Conservation (phyloP, 2,329 filamentous ascomycete genomes). For the Calycina marina region DNA sequence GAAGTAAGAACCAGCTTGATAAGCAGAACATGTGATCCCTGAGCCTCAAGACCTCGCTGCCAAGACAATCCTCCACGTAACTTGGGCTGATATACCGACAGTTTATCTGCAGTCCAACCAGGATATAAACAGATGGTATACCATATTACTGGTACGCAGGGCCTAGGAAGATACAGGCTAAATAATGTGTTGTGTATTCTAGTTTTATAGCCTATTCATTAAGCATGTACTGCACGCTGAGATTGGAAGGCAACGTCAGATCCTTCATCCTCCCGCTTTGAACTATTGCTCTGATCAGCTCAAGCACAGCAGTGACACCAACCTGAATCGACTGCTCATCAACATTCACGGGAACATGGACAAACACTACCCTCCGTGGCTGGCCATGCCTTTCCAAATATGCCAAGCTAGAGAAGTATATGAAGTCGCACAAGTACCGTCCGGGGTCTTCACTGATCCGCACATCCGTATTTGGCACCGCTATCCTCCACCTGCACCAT, state of each 20-base stretch:
- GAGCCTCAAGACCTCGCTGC: too few species aligned
- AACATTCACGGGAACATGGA: slow-evolving; percentile 54
- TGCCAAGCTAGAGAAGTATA: slow-evolving; percentile 56
- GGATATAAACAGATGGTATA: too few species aligned
- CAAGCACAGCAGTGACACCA: slow-evolving; percentile 37
- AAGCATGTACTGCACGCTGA: neutral
- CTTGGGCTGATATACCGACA: too few species aligned
- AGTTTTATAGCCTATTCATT: too few species aligned
- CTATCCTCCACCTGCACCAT: slow-evolving; percentile 36
- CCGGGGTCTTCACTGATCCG: slow-evolving; percentile 57
- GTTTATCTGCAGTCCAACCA: too few species aligned
- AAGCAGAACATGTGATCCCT: too few species aligned
- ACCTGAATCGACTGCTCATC: slow-evolving; percentile 31
- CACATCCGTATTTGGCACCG: slow-evolving; percentile 31
- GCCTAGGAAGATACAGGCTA: too few species aligned
- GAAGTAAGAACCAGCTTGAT: too few species aligned
- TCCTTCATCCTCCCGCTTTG: slow-evolving; percentile 24
- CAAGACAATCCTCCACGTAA: too few species aligned
- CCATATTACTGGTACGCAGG: too few species aligned
- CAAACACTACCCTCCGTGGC: slow-evolving; percentile 44
- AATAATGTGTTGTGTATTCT: too few species aligned
- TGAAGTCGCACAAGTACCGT: slow-evolving; percentile 64
- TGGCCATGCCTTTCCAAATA: slow-evolving; percentile 34
- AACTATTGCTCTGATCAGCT: slow-evolving; percentile 41
- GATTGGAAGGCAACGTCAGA: neutral